phyloP scores from a whole-genome alignment of 2,329 filamentous ascomycete genomes.

The Fusarium buharicum region DNA sequence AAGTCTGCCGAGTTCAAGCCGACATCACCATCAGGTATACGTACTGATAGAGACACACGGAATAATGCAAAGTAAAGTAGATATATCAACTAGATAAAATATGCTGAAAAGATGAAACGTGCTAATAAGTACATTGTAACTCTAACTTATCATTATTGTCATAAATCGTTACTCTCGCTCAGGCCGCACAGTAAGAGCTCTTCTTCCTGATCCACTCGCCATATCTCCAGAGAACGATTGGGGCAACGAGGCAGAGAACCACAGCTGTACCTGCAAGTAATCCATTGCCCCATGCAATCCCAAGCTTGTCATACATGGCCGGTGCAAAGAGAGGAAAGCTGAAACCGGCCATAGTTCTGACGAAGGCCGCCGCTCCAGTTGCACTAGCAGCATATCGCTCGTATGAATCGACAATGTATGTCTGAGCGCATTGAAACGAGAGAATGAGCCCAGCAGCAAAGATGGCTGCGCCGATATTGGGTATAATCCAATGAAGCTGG shows the following conservation, averaged over 20 bases:
- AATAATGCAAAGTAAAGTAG: too few species aligned
- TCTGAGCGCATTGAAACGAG: conserved; percentile 67
- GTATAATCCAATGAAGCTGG: conserved; percentile 61
- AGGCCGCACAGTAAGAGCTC: conserved; percentile 37
- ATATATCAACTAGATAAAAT: too few species aligned
- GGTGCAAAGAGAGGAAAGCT: conserved; percentile 68
- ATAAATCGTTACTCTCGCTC: neutral
- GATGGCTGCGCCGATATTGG: conserved; percentile 65
- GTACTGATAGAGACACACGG: too few species aligned
- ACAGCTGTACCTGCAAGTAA: conserved; percentile 48
- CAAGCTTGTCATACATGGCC: conserved; percentile 52
- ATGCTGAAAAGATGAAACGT: too few species aligned
- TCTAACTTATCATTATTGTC: conserved; percentile 2
- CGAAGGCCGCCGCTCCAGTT: conserved; percentile 64
- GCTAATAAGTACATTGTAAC: too few species aligned
- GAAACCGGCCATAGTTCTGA: conserved; percentile 66
- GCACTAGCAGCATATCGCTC: conserved; percentile 52
- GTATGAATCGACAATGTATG: conserved; percentile 67
- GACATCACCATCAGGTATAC: too few species aligned
- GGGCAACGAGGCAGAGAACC: conserved; percentile 32
- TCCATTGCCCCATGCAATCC: conserved; percentile 58
- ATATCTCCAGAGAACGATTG: conserved; percentile 34
- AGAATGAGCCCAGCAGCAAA: conserved; percentile 63
- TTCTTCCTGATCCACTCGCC: conserved; percentile 37
- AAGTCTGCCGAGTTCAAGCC: too few species aligned